Evolutionary conservation across 257 asterid species (phyloP), one percentile per base, ranked within the genome.

Genomic region (Scutellaria minor): DNA sequence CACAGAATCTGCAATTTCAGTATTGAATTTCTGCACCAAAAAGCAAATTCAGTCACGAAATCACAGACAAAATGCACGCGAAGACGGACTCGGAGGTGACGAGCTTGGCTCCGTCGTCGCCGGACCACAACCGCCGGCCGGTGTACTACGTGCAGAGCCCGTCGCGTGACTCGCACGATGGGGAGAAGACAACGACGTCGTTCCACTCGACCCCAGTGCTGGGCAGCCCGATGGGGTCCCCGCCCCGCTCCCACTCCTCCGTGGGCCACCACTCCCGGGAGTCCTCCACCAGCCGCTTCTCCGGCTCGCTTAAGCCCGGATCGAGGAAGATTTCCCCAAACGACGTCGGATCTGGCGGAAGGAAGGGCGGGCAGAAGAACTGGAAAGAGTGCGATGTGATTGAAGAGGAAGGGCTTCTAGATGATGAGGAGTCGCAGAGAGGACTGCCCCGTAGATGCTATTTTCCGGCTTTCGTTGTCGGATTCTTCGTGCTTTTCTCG

Each of bases 81-180:
- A 93, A 93, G 79, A 91, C 96, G 9, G 98, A 93, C 73, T 93
- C 98, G 6, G 98, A 93, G 59, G 97, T 78, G 4, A 85, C 97
- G 14, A 93, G 98, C 74, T 39, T 89, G 14, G 98, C 97, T 1
- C 96, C 92, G 20, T 93, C 98, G 8, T 93, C 97, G 27, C 98
- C 98, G 66, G 96, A 90, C 80, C 80, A 91, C 76, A 83, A 58
- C 54, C 79, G 98, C 6, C 90, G 94, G 1, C 86, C 90, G 18
- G 97, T 69, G n/a, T 93, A 90, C 85, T 90, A 79, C 87, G 98
- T 93, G 54, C 97, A 93, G 80, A 93, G 98, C 81, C 98, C 98
- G 0, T 89, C 98, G 0, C 88, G 94, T 22, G 96, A 90, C 70
- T 92, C 98, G 5, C 97, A 90, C 81, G 97, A 89, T 79, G 98